Evolutionary conservation across 805 yeast genomes (phyloP).

Genomic region (Novakomyces olei): DNA sequence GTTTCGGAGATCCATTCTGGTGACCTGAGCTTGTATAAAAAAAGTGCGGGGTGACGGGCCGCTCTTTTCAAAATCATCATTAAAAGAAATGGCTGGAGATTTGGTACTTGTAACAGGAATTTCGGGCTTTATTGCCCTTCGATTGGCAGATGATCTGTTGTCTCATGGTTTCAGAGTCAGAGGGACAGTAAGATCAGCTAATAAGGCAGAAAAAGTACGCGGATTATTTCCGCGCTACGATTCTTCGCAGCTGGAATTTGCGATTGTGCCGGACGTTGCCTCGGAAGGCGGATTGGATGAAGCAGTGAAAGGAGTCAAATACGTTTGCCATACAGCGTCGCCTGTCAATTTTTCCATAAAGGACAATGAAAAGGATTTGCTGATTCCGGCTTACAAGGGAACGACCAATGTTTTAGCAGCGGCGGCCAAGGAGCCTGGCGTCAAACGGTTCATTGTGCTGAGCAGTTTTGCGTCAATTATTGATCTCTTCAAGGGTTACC

Average conservation of each 20-base stretch:
- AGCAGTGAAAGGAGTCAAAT: slow-evolving; percentile 11
- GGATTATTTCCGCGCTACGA: background rate
- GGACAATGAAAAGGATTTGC: slow-evolving; percentile 21
- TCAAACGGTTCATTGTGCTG: slow-evolving; percentile 25
- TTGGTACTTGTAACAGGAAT: slow-evolving; percentile 2
- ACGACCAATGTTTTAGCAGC: slow-evolving; percentile 23
- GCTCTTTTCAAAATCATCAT: no score
- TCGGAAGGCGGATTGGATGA: slow-evolving; percentile 23
- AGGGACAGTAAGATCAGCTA: slow-evolving; percentile 1
- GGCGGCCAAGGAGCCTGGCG: slow-evolving; percentile 18
- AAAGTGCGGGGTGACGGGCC: no score
- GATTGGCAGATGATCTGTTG: slow-evolving; percentile 1
- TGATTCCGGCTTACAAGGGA: slow-evolving; percentile 25
- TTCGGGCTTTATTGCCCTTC: slow-evolving; percentile 3
- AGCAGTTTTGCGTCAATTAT: slow-evolving; percentile 32
- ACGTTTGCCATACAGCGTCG: slow-evolving; percentile 21
- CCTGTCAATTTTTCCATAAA: slow-evolving; percentile 13
- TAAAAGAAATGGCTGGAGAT: background rate
- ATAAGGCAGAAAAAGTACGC: background rate
- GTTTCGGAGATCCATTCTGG: no score
- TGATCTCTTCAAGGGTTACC: slow-evolving; percentile 7
- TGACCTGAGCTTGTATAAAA: no score
- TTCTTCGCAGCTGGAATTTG: background rate
- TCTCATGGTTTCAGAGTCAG: slow-evolving; percentile 1
- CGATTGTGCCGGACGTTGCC: slow-evolving; percentile 13